A percentile compares a stretch with the other conserved stretches of the same genome.
Evolutionary conservation across 495 filamentous ascomycete species (phyloP).

Genomic region (Bombardia bombarda): DNA sequence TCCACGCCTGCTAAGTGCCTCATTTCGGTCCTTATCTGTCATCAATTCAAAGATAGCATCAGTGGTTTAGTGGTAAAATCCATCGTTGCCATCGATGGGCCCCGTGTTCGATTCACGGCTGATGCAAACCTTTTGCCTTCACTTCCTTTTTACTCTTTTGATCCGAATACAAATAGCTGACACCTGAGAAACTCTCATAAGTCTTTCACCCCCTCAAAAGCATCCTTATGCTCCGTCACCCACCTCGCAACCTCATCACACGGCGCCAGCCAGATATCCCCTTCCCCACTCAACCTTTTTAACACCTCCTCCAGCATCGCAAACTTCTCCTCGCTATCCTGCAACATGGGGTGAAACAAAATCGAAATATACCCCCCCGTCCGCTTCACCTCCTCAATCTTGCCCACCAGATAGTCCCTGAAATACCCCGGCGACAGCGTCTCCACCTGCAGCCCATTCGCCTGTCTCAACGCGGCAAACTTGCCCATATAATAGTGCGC

Average conservation of each 20-base stretch:
- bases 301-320: constrained; percentile 17
- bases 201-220: no score
- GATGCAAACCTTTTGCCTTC: constrained; percentile 1
- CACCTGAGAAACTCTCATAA: no score
- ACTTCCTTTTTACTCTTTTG: not conserved
- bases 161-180: no score
- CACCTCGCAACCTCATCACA: constrained; percentile 20
- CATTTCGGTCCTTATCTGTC: no score
- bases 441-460: constrained; percentile 9
- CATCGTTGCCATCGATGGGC: constrained; percentile 46
- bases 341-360: constrained; percentile 27
- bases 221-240: constrained; percentile 8
- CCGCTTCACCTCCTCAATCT: constrained; percentile 15
- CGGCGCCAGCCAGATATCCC: constrained; percentile 19
- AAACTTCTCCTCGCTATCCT: constrained; percentile 19
- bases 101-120: constrained; percentile 44
- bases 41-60: no score
- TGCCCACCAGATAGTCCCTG: constrained; percentile 12
- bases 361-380: constrained; percentile 18
- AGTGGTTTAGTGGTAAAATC: constrained; percentile 47
- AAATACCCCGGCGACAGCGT: constrained; percentile 11
- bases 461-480: constrained; percentile 13
- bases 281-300: constrained; percentile 10
- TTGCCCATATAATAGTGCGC: constrained; percentile 31
- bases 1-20: not conserved